Conservation (phyloP, 2,329 filamentous ascomycete genomes). For the Colletotrichum tofieldiae region DNA sequence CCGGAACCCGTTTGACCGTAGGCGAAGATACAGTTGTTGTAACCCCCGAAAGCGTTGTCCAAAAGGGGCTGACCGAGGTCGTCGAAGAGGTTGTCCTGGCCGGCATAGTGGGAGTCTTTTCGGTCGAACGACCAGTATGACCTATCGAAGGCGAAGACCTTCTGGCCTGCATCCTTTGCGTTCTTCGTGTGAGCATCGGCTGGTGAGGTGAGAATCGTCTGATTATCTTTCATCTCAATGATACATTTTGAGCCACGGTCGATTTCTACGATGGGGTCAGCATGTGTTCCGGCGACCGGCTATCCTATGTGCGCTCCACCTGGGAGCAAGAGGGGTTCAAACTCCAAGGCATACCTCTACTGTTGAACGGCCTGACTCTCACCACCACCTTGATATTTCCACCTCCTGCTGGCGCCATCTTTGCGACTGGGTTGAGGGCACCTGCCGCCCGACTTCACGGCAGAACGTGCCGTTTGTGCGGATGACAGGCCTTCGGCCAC, state of each 20-base stretch:
- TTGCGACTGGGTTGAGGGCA: slow-evolving; percentile 35
- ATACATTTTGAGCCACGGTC: slow-evolving; percentile 96
- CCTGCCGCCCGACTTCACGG: slow-evolving; percentile 40
- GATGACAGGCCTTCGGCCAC: slow-evolving; percentile 30
- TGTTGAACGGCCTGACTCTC: slow-evolving; percentile 94
- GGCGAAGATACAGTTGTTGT: slow-evolving; percentile 99
- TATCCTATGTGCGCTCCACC: background rate
- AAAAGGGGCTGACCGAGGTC: slow-evolving; percentile 92
- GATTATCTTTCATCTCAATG: slow-evolving; percentile 93
- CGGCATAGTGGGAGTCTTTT: slow-evolving; percentile 85
- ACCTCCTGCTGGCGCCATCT: slow-evolving; percentile 80
- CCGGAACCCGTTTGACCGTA: slow-evolving; percentile 99
- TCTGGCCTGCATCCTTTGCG: slow-evolving; percentile 79
- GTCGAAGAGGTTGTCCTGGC: slow-evolving; percentile 89
- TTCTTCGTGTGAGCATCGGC: slow-evolving; percentile 74
- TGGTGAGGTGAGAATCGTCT: slow-evolving; percentile 88
- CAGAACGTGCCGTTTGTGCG: slow-evolving; percentile 29
- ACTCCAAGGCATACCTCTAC: slow-evolving; percentile 76
- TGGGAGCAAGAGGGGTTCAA: background rate
- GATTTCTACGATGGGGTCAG: slow-evolving; percentile 74
- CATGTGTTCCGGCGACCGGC: background rate
- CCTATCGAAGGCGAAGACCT: slow-evolving; percentile 94
- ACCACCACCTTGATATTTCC: slow-evolving; percentile 99
- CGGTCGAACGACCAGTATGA: slow-evolving; percentile 99
- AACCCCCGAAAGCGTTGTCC: slow-evolving; percentile 98